Conservation (phyloP, 148 eudicot genomes). For the Nepenthes mirabilis region DNA sequence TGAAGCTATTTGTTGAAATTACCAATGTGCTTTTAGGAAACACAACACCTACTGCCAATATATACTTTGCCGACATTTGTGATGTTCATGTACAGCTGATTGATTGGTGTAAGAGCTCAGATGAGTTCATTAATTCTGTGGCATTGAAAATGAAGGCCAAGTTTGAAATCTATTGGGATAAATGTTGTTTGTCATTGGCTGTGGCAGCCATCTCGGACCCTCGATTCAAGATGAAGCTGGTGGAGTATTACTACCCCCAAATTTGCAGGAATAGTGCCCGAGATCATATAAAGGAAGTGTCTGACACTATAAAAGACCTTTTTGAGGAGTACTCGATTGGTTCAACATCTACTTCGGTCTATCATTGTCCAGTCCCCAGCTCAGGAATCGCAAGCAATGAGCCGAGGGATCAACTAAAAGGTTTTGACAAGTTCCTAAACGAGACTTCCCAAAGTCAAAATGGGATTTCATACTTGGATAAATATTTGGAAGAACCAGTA, state of each 20-base stretch:
- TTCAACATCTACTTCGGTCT: conserved; percentile 29
- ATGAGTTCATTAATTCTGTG: conserved; percentile 53
- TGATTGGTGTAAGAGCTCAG: conserved; percentile 77
- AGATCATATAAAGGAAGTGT: conserved; percentile 52
- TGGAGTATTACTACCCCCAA: conserved; percentile 77
- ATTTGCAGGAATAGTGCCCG: conserved; percentile 59
- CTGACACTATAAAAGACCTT: conserved; percentile 57
- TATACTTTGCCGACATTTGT: conserved; percentile 80
- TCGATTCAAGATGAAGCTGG: conserved; percentile 84
- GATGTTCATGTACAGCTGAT: conserved; percentile 62
- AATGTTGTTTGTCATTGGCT: conserved; percentile 65
- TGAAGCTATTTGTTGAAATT: conserved; percentile 72
- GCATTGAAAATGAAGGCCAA: conserved; percentile 70
- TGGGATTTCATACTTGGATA: conserved; percentile 64
- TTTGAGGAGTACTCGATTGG: conserved; percentile 64
- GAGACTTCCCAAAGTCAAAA: conserved; percentile 74
- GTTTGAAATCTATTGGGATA: conserved; percentile 73
- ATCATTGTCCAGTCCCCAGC: conserved; percentile 31
- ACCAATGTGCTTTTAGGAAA: conserved; percentile 39
- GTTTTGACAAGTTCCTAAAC: conserved; percentile 80
- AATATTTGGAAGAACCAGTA: conserved; percentile 81
- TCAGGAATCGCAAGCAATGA: conserved; percentile 25
- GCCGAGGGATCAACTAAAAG: conserved; percentile 67
- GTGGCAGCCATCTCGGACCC: conserved; percentile 90
- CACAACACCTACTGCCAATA: conserved; percentile 65